These are phyloP conservation scores for Dendrobium nobile DNA, from an alignment of 106 monocot species.

Conservation along the genomic window DNA sequence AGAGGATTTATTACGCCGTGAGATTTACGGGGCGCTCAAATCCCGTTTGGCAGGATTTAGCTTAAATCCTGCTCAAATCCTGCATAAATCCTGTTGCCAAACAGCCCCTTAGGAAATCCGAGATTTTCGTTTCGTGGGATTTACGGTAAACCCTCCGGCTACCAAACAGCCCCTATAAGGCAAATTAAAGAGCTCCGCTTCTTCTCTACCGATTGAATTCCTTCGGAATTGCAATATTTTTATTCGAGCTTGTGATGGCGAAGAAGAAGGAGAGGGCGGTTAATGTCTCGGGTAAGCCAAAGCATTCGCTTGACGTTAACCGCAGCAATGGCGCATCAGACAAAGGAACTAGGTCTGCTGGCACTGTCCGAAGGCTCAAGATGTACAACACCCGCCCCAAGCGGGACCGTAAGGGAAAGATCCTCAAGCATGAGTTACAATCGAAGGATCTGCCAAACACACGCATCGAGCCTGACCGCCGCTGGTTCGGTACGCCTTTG, in stretches of 20 bases:
- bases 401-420: conserved; percentile 66
- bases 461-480: conserved; percentile 86
- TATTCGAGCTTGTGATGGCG: conserved; percentile 7
- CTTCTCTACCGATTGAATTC: background rate
- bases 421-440: conserved; percentile 75
- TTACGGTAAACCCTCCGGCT: too few relatives aligned
- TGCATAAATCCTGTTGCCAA: too few relatives aligned
- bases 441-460: conserved; percentile 86
- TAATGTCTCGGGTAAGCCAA: conserved; percentile 84
- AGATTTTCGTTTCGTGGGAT: too few relatives aligned
- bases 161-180: too few relatives aligned
- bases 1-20: too few relatives aligned
- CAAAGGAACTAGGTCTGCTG: conserved; percentile 49
- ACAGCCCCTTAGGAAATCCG: too few relatives aligned
- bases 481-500: conserved; percentile 72
- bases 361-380: conserved; percentile 88
- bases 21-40: too few relatives aligned
- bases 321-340: conserved; percentile 59
- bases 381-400: conserved; percentile 78
- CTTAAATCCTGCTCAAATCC: too few relatives aligned
- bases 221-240: background rate
- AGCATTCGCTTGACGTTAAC: conserved; percentile 94
- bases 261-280: conserved; percentile 69
- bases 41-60: too few relatives aligned
- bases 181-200: too few relatives aligned